Percentiles rank a stretch among this genome's conserved stretches.
These are phyloP conservation scores for Nakazawaea wickerhamii DNA, from an alignment of 805 yeast genomes.

Conservation along the genomic window DNA sequence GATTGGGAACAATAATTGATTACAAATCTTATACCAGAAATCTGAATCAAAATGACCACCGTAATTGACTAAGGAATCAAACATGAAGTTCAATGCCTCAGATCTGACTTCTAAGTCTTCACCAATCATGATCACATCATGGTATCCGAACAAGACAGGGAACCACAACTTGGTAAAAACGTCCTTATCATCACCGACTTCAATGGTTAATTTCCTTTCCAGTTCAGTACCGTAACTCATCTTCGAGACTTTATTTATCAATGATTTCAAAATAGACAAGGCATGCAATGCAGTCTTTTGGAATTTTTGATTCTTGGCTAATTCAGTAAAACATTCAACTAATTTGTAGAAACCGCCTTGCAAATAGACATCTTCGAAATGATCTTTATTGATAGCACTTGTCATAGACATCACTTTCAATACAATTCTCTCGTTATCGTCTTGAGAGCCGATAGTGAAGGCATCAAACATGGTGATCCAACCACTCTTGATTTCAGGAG, in stretches of 20 bases:
- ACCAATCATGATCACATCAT: slow-evolving; percentile 87
- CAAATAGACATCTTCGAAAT: slow-evolving; percentile 54
- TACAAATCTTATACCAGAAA: slow-evolving; percentile 82
- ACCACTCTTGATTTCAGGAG: slow-evolving; percentile 77
- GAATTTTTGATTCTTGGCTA: slow-evolving; percentile 78
- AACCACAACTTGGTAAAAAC: slow-evolving; percentile 65
- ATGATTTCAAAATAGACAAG: slow-evolving; percentile 61
- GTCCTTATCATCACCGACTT: slow-evolving; percentile 25
- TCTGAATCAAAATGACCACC: slow-evolving; percentile 70
- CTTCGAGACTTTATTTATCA: slow-evolving; percentile 55
- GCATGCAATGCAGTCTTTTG: slow-evolving; percentile 81
- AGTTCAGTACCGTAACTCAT: slow-evolving; percentile 26
- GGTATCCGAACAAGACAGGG: slow-evolving; percentile 80
- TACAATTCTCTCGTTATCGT: slow-evolving; percentile 53
- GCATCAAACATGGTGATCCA: slow-evolving; percentile 88
- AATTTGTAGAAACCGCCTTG: slow-evolving; percentile 68
- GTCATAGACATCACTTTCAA: slow-evolving; percentile 59
- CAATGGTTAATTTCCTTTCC: slow-evolving; percentile 15
- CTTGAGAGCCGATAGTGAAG: slow-evolving; percentile 67
- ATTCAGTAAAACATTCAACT: slow-evolving; percentile 69
- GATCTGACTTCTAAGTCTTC: slow-evolving; percentile 93
- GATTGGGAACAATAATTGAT: slow-evolving; percentile 80
- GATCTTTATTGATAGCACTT: slow-evolving; percentile 53
- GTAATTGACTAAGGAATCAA: slow-evolving; percentile 71
- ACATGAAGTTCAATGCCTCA: slow-evolving; percentile 74